Evolutionary conservation across 2,329 filamentous ascomycete genomes (phyloP), one percentile per base, ranked within the genome.

Genomic region (Xylogone sp.): DNA sequence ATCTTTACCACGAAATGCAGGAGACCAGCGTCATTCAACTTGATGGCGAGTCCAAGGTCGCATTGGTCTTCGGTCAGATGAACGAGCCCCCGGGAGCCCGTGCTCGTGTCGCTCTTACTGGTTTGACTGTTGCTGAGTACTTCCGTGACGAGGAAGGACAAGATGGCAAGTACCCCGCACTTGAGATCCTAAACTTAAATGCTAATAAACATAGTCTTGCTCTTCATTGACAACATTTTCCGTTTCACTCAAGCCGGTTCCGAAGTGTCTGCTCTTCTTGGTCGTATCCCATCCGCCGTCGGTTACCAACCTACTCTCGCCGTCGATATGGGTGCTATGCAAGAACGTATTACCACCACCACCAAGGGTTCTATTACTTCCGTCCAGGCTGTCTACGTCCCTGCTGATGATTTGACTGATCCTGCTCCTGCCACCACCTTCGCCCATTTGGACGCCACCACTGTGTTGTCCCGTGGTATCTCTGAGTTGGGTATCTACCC

Each of bases 151-250:
- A 75, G 48, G 80, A 86, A 63, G 92, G 92, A 65, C 92, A 97
- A 82, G 92, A 97, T 79, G 87, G 84, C 88, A 71, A 69, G 83
- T 68, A 61, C 24, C 43, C 43, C 34, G 13, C 42, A 42, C 45
- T 7, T 6, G 4, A 16, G 5, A 9, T 16, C 4, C 13, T 18
- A 39, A 7, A 18, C 13, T 7, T 39, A 39, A 16, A 42, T 45
- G 52, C 67, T 69, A 59, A 71, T 55, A 22, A 24, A 22, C 24
- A 5, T 54, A 88, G 90, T 97, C 84, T 83, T 97, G 73, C 91
- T 97, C 75, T 97, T 97, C 84, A 97, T 97, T 75, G 94, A 99
- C 88, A 99, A 99, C 85, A 97, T 99, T 79, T 97, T 97, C 90
- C 88, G 94, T 71, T 97, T 97, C 85, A 97, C 93, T 63, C 93